Evolutionary conservation across 2,329 filamentous ascomycete species (phyloP), one percentile per base, ranked within the genome.

Genomic region (Alternaria burnsii): DNA sequence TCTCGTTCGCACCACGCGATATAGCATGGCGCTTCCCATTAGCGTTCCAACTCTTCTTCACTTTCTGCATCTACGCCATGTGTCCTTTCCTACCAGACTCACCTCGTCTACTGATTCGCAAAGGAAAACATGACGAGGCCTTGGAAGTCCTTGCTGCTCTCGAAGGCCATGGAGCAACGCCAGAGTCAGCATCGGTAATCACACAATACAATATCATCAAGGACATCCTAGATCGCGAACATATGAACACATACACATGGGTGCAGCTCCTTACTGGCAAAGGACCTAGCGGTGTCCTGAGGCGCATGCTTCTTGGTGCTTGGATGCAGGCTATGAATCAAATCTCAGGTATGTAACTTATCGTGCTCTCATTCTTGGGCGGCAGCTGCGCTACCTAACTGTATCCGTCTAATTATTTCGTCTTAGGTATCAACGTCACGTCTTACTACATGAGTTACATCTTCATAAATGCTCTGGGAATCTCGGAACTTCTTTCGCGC

Each of bases 1-100:
- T 82, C 60, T 80, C 78, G 1, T 82, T 80, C 54, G 75, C 76
- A 4, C 71, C 70, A 5, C 73, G 75, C 16, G 72, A 74, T 32
- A 67, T 78, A 12, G 70, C 75, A 46, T 78, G 76, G 76, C 68
- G 76, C 2, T 76, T 89, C n/a, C 84, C 87, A 0, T 86, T 85
- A 1, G 83, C 85, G 0, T 69, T 87, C 2, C 84, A 86, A 0
- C 84, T 86, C 0, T 80, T 89, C 52, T 86, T 88, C 62, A 86
- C 85, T 0, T 85, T 87, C 0, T 82, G 83, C 61, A 78, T 88
- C 3, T 86, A 74, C 83, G 32, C 86, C 84, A 69, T 80, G 74
- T 62, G 78, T 40, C 84, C 84, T 32, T 78, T 72, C 68, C 76
- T 64, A 63, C 77, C 79, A 52, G 68, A 81, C 76, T 72, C 76